These are phyloP conservation scores for Cordia subcordata DNA, from an alignment of 257 asterid genomes.

Conservation along the genomic window DNA sequence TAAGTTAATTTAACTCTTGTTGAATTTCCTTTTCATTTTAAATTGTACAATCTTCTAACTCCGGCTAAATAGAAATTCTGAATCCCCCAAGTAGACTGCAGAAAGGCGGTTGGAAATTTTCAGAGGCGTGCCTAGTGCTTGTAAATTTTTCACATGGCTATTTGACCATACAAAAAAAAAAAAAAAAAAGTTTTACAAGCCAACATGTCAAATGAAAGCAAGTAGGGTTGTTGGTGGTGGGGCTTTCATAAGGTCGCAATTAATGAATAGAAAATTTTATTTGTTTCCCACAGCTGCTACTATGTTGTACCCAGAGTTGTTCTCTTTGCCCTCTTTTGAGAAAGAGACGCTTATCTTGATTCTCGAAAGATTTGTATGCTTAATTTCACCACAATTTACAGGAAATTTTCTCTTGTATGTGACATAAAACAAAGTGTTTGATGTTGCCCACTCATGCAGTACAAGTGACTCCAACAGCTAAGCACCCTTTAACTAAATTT, in stretches of 20 bases:
- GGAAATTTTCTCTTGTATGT: too few relatives aligned
- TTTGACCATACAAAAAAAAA: background rate
- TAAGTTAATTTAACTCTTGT: too few relatives aligned
- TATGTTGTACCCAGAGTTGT: background rate
- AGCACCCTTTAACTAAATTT: too few relatives aligned
- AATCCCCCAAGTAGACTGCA: background rate
- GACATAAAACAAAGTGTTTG: too few relatives aligned
- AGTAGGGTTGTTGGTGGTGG: background rate
- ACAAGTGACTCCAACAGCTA: too few relatives aligned
- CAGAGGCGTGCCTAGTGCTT: background rate
- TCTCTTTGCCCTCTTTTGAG: background rate
- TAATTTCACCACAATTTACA: background rate
- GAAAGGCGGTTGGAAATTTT: too few relatives aligned
- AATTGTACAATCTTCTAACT: too few relatives aligned
- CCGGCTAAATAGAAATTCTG: too few relatives aligned
- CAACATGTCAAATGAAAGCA: background rate
- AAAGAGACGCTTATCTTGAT: background rate
- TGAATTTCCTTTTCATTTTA: too few relatives aligned
- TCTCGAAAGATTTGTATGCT: background rate
- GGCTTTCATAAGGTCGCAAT: background rate
- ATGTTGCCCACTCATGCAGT: too few relatives aligned
- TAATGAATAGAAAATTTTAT: background rate
- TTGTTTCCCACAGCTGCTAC: too few relatives aligned
- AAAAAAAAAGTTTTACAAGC: background rate
- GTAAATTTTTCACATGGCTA: conserved; percentile 7